Conservation (phyloP, 495 filamentous ascomycete species). For the Aspergillus kassunensis region DNA sequence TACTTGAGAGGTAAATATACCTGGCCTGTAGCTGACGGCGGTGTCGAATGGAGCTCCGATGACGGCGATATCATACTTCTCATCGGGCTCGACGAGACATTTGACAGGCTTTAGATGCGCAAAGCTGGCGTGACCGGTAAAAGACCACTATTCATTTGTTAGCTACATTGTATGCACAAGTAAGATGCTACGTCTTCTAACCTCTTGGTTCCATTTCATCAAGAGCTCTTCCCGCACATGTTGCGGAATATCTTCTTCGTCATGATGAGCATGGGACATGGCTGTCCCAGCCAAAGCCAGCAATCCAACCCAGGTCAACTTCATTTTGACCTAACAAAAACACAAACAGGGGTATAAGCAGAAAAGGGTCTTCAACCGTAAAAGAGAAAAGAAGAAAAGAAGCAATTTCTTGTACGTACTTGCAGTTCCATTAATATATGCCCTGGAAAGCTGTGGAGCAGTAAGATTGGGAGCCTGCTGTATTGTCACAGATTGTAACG, state of each 20-base stretch:
- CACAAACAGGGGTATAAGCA: no score
- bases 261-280: conserved; percentile 35
- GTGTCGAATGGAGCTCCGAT: conserved; percentile 85
- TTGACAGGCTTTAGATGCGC: conserved; percentile 72
- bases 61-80: conserved; percentile 72
- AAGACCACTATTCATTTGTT: conserved; percentile 55
- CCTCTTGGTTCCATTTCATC: conserved; percentile 53
- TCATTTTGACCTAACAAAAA: no score
- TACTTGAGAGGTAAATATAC: conserved; percentile 31
- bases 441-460: conserved; percentile 7
- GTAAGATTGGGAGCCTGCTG: conserved; percentile 3
- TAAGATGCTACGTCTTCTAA: conserved; percentile 14
- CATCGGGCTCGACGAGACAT: conserved; percentile 64
- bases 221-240: conserved; percentile 43
- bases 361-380: neutral
- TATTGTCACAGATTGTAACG: conserved; percentile 5
- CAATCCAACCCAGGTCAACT: conserved; percentile 21
- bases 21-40: conserved; percentile 73
- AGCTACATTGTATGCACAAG: conserved; percentile 1
- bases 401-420: neutral
- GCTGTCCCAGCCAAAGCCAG: conserved; percentile 36
- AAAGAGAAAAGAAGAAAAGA: conserved; percentile 19
- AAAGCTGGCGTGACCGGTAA: conserved; percentile 75
- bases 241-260: conserved; percentile 37
- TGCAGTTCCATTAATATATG: neutral